These are phyloP conservation scores for Lobosporangium transversale DNA, from an alignment of 192 early-diverging fungal species.

Conservation along the genomic window DNA sequence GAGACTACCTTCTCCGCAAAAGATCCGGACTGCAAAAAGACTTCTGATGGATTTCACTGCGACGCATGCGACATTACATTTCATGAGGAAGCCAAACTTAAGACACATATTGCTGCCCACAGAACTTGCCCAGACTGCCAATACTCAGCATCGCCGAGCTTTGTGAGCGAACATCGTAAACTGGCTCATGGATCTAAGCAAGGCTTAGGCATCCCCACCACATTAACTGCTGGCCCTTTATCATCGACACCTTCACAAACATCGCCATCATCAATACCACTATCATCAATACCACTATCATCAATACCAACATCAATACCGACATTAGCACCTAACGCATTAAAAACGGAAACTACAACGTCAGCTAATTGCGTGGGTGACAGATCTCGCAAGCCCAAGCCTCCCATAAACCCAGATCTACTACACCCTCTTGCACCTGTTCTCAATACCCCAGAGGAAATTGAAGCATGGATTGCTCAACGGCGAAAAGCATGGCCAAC, in stretches of 20 bases:
- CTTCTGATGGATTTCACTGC: conserved; percentile 38
- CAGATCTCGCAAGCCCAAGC: conserved; percentile 10
- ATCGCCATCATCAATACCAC: not conserved
- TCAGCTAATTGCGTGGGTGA: not conserved
- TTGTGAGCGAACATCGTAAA: conserved; percentile 43
- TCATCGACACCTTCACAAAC: not conserved
- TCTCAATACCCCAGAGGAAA: conserved; percentile 49
- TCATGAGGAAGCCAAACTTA: conserved; percentile 37
- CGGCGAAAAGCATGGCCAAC: conserved; percentile 42
- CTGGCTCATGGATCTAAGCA: conserved; percentile 25
- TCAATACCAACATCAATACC: not conserved
- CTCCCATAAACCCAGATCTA: conserved; percentile 3
- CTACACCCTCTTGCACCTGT: conserved; percentile 29
- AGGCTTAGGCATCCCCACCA: not conserved
- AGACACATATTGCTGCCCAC: conserved; percentile 27
- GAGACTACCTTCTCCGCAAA: not conserved
- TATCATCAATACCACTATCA: not conserved
- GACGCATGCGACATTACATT: conserved; percentile 49
- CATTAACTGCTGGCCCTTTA: not conserved
- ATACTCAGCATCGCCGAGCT: conserved; percentile 38
- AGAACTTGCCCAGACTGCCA: conserved; percentile 43
- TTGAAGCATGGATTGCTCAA: conserved; percentile 47
- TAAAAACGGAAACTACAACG: not conserved
- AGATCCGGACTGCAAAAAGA: not conserved
- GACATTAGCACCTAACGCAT: not conserved